Percentiles rank a stretch among this genome's conserved stretches.
These are phyloP conservation scores for Gloeopeniophorella convolvens DNA, from an alignment of 768 basidiomycete genomes.

Conservation along the genomic window DNA sequence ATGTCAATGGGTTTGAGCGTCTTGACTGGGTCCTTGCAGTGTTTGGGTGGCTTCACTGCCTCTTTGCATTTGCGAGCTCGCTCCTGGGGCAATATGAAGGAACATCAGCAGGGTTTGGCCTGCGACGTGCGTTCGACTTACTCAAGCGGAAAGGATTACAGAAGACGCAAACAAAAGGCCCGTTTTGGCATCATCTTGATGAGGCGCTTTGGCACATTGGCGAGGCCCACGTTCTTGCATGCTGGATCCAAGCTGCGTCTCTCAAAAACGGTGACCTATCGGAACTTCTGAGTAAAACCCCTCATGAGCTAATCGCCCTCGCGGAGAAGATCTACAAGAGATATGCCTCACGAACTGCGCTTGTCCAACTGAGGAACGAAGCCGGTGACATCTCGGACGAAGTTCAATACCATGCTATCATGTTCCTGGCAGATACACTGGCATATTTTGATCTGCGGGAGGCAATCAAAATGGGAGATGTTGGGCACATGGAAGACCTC, in stretches of 20 bases:
- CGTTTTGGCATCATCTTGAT: too few species aligned
- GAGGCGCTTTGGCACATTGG: too few species aligned
- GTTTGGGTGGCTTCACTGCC: slow-evolving; percentile 3
- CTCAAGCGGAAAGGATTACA: slow-evolving; percentile 15
- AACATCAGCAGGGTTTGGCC: neutral
- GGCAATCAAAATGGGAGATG: too few species aligned
- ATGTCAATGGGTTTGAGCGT: slow-evolving; percentile 17
- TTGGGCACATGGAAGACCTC: slow-evolving; percentile 31
- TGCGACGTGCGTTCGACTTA: slow-evolving; percentile 3
- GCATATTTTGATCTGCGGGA: slow-evolving; percentile 6
- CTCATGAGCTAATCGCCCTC: neutral
- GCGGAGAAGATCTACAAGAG: neutral
- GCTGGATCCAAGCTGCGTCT: slow-evolving; percentile 1
- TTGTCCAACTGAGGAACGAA: neutral
- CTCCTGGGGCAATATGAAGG: neutral
- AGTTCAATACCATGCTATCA: slow-evolving; percentile 3
- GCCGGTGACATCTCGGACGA: too few species aligned
- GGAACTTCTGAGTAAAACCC: neutral
- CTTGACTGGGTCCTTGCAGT: slow-evolving; percentile 13
- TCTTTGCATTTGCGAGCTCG: neutral
- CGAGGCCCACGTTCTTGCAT: too few species aligned
- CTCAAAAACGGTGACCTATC: slow-evolving; percentile 1
- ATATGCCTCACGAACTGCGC: neutral
- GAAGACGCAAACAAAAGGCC: slow-evolving; percentile 6
- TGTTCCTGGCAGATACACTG: slow-evolving; percentile 17